Conservation (phyloP, 768 basidiomycete genomes). For the Trametes gibbosa region DNA sequence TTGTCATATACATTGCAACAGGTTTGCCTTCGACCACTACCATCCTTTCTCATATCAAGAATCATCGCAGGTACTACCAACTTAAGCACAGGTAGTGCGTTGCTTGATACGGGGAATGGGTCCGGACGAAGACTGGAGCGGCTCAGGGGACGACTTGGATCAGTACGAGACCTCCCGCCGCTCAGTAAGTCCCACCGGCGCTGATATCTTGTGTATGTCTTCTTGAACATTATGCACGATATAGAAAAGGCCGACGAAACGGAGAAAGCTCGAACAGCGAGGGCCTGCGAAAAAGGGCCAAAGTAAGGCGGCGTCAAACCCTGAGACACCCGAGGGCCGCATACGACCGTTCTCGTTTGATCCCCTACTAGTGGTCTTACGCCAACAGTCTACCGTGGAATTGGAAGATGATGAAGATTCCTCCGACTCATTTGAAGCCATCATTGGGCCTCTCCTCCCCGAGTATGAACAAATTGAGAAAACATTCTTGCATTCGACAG, state of each 20-base stretch:
- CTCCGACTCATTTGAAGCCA: slow-evolving; percentile 32
- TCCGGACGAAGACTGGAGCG: slow-evolving; percentile 11
- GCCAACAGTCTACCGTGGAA: neutral
- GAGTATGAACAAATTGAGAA: slow-evolving; percentile 35
- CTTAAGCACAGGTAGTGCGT: no score
- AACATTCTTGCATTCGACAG: slow-evolving; percentile 22
- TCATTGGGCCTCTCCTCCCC: slow-evolving; percentile 33
- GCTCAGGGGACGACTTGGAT: slow-evolving; percentile 3
- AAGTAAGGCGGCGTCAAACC: neutral
- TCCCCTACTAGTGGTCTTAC: slow-evolving; percentile 6
- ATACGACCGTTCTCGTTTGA: neutral
- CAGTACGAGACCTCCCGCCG: neutral
- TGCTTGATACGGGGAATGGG: no score
- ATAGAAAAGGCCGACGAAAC: neutral
- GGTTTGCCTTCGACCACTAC: no score
- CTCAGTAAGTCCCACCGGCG: neutral
- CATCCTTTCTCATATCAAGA: no score
- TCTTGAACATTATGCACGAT: neutral
- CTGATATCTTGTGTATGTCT: neutral
- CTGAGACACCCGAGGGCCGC: neutral
- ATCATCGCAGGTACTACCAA: no score
- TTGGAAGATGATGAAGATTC: slow-evolving; percentile 1
- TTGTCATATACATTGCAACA: no score
- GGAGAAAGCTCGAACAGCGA: slow-evolving; percentile 4
- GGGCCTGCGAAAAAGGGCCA: neutral